Conservation (phyloP, 352 stramenopile species). For the Pythium vanterpoolii region DNA sequence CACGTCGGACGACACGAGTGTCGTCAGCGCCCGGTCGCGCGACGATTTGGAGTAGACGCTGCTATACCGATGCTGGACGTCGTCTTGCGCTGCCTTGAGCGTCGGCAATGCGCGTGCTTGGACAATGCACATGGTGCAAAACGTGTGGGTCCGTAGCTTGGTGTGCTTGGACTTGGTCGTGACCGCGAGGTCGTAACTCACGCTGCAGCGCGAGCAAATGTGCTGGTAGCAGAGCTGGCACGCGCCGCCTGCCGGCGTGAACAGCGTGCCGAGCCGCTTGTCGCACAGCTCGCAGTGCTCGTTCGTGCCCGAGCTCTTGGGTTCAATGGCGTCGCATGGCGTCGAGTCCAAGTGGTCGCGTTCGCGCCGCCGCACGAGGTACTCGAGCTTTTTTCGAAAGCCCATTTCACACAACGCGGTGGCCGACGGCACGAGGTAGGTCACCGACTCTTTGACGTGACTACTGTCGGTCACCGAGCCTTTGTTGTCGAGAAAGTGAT, state of each 20-base stretch:
- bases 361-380: constrained; percentile 26
- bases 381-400: constrained; percentile 51
- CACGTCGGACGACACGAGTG: constrained; percentile 5
- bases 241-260: background rate
- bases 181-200: constrained; percentile 3
- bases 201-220: constrained; percentile 13
- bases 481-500: constrained; percentile 30
- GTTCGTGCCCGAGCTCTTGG: constrained; percentile 4
- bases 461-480: background rate
- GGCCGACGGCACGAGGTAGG: constrained; percentile 14
- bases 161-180: background rate
- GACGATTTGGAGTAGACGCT: background rate
- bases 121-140: constrained; percentile 4
- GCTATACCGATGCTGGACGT: background rate
- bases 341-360: background rate
- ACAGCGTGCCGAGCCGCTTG: constrained; percentile 4
- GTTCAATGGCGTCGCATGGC: background rate
- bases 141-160: background rate
- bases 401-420: constrained; percentile 12
- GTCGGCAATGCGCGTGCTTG: background rate
- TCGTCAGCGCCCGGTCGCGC: constrained; percentile 4
- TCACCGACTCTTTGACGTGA: constrained; percentile 28
- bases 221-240: constrained; percentile 22
- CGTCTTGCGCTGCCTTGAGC: background rate
- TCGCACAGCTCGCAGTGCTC: constrained; percentile 11